These are phyloP conservation scores for Darksidea phi DNA, from an alignment of 495 filamentous ascomycete species.

Conservation along the genomic window DNA sequence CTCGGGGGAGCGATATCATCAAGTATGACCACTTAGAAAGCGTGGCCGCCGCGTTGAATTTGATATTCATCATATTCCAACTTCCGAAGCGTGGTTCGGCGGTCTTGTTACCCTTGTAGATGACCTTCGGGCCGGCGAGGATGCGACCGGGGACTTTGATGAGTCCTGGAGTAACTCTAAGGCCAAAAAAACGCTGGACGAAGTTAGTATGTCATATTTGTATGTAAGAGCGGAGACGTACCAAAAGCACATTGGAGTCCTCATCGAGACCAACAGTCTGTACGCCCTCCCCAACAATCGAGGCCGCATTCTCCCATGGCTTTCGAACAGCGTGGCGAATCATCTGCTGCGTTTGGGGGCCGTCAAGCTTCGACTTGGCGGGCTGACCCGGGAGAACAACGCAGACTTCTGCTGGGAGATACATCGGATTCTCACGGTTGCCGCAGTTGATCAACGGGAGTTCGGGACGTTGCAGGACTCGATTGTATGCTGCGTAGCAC, in stretches of 20 bases:
- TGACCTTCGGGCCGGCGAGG: slow-evolving; percentile 54
- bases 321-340: slow-evolving; percentile 65
- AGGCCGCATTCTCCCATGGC: slow-evolving; percentile 62
- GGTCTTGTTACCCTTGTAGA: slow-evolving; percentile 46
- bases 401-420: slow-evolving; percentile 66
- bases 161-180: slow-evolving; percentile 53
- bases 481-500: slow-evolving; percentile 13
- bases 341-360: slow-evolving; percentile 61
- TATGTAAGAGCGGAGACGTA: slow-evolving; percentile 6
- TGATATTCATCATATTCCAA: slow-evolving; percentile 23
- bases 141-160: slow-evolving; percentile 66
- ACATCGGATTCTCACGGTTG: slow-evolving; percentile 55
- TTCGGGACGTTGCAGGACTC: background rate
- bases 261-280: slow-evolving; percentile 46
- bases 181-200: slow-evolving; percentile 52
- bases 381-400: slow-evolving; percentile 64
- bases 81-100: slow-evolving; percentile 6
- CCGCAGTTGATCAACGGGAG: slow-evolving; percentile 71
- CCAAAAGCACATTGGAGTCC: slow-evolving; percentile 26
- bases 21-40: slow-evolving; percentile 17
- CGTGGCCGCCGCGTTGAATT: slow-evolving; percentile 9
- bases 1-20: slow-evolving; percentile 4
- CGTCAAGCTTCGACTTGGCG: slow-evolving; percentile 54
- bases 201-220: slow-evolving; percentile 8
- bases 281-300: slow-evolving; percentile 58